Evolutionary conservation across 2,329 filamentous ascomycete species (phyloP), one percentile per base, ranked within the genome.

Genomic region (Chrysosporium keratinophilum): DNA sequence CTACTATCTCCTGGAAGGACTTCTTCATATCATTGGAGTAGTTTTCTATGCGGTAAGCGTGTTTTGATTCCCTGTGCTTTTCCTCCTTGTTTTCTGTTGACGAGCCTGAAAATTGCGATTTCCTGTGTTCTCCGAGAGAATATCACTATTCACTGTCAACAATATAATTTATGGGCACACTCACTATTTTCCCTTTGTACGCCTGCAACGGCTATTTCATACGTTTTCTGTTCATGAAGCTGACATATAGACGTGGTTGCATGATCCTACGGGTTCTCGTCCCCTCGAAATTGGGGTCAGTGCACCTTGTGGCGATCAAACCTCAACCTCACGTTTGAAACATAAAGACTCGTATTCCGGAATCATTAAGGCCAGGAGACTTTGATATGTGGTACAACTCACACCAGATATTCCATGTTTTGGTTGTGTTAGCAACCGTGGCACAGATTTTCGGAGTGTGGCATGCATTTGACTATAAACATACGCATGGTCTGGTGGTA

Each of bases 391-490:
- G 65, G 57, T 71, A 72, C 14, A 67, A 69, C 2, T 76, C 73
- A 12, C 74, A 76, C 55, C 73, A 76, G 56, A 67, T 76, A 5
- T 76, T 76, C 52, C 74, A 76, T 51, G 59, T 73, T 10, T 64
- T 74, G 5, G 71, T 76, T 7, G 73, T 75, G 0, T 44, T 75
- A 5, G 71, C 69, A 4, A 68, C 68, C 17, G 56, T 67, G 34
- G 61, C 72, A 7, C 70, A 76, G 59, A 74, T 96, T 56, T 82
- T 82, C 52, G 89, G 87, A 48, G 78, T 97, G 72, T 67, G 87
- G 39, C 85, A 82, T 69, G 90, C 90, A 2, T 95, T 95, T 70
- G 87, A 95, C 69, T 84, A 86, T 65, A 83, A 88, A 64, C 88
- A 95, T 69, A 78, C 76, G 49, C 45, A 51, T 46, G 41, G 51